phyloP scores from a whole-genome alignment of 192 early-diverging fungal genomes.

The Linnemannia hyalina region DNA sequence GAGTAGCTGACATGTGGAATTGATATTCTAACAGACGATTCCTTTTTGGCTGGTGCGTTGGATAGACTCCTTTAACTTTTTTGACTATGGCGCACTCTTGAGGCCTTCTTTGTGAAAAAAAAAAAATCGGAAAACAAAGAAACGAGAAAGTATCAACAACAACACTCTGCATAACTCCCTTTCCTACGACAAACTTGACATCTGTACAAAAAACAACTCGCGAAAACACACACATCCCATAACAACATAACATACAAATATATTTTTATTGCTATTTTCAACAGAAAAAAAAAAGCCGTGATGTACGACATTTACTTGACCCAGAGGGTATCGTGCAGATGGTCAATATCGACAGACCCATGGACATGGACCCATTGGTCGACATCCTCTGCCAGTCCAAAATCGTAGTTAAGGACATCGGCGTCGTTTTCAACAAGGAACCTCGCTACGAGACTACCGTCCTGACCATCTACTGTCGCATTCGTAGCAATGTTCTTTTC shows the following conservation, averaged over 20 bases:
- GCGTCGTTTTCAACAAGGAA: background rate
- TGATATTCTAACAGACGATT: too few species aligned
- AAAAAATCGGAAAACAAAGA: too few species aligned
- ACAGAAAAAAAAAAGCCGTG: background rate
- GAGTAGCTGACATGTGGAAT: too few species aligned
- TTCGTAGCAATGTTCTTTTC: background rate
- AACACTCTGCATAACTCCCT: background rate
- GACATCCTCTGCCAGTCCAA: slow-evolving; percentile 32
- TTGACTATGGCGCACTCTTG: background rate
- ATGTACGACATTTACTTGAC: background rate
- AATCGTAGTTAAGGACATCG: slow-evolving; percentile 25
- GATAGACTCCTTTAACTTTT: background rate
- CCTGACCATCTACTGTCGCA: background rate
- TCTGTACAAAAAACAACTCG: too few species aligned
- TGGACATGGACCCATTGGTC: slow-evolving; percentile 24
- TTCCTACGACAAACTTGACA: background rate
- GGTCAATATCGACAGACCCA: slow-evolving; percentile 15
- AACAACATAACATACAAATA: too few species aligned
- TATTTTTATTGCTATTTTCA: too few species aligned
- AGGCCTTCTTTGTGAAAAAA: background rate
- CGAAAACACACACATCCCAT: too few species aligned
- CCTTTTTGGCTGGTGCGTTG: background rate
- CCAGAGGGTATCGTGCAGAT: slow-evolving; percentile 44
- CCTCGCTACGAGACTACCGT: background rate
- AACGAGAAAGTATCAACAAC: background rate